Conservation (phyloP, 164 flowering plant species). For the Nelumbo lutea region DNA sequence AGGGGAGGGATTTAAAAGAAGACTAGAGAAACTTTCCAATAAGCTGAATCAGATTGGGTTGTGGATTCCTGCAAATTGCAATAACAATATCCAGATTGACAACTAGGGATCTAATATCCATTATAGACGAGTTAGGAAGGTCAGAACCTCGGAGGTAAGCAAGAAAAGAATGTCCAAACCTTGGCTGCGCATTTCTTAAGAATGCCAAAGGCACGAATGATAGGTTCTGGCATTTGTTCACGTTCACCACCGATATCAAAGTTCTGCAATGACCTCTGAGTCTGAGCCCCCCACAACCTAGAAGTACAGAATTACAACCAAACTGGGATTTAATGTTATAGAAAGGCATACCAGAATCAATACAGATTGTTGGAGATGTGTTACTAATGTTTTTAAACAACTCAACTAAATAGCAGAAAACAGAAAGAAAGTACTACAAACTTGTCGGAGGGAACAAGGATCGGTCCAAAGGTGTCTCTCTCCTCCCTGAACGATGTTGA, state of each 20-base stretch:
- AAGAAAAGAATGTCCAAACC: constrained; percentile 30
- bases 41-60: too few relatives aligned
- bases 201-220: constrained; percentile 89
- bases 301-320: constrained; percentile 5
- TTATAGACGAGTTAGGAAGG: too few relatives aligned
- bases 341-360: background rate
- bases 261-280: constrained; percentile 94
- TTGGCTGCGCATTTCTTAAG: constrained; percentile 98
- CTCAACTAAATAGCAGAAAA: background rate
- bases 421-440: constrained; percentile 19
- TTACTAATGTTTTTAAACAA: background rate
- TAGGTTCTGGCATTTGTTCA: constrained; percentile 95
- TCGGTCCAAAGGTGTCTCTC: constrained; percentile 76
- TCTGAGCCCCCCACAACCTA: constrained; percentile 99
- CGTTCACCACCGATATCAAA: constrained; percentile 96
- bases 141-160: too few relatives aligned
- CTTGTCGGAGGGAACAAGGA: constrained; percentile 76
- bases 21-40: too few relatives aligned
- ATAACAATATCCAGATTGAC: too few relatives aligned
- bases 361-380: background rate
- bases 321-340: background rate
- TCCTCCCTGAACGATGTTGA: constrained; percentile 45
- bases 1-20: too few relatives aligned
- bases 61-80: too few relatives aligned
- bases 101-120: too few relatives aligned